Evolutionary conservation across 2,329 filamentous ascomycete genomes (phyloP), one percentile per base, ranked within the genome.

Genomic region (Dryadomyces sulphureus): DNA sequence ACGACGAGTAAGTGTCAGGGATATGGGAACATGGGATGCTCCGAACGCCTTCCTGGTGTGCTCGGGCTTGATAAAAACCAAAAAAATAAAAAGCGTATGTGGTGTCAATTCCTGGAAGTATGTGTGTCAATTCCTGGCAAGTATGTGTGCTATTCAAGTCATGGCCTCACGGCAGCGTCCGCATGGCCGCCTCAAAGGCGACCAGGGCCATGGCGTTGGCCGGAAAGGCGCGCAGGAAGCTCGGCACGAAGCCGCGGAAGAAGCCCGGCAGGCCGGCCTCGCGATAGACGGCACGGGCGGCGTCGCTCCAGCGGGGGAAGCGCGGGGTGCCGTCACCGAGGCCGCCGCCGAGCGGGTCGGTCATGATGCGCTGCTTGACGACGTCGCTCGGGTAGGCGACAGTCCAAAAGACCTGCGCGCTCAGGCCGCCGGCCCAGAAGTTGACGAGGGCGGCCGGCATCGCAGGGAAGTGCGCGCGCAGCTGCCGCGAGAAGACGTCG

Each of bases 281-380:
- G 41, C 68, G 68, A 56, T 84, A 93, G 2, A 96, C 83, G 0
- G 82, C 75, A 45, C 60, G 67, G 0, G 85, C 90, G 0, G 90
- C 92, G 54, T 90, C 78, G 58, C 72, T 77, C 92, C 92, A 96
- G 43, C 71, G 66, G 12, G 65, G 68, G 59, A 89, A 96, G 53
- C 68, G 75, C 50, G 78, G 73, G 48, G 73, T 68, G 9, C 84
- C 79, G 53, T 87, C 82, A 17, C 71, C 68, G 12, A 89, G 63
- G 1, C 67, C 68, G 1, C 82, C 81, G 1, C 83, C 89, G 45
- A 96, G 66, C 5, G 85, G 79, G 63, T 96, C 92, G 14, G 90
- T 95, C 92, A 98, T 96, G 59, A 98, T 83, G 27, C 88, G 75
- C 68, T 96, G 90, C 72, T 96, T 96, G 46, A 96, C 80, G 20